Percentiles rank a stretch among this genome's conserved stretches.
Conservation (phyloP, 2,329 filamentous ascomycete species). For the Magnaporthiopsis rhizophila region DNA sequence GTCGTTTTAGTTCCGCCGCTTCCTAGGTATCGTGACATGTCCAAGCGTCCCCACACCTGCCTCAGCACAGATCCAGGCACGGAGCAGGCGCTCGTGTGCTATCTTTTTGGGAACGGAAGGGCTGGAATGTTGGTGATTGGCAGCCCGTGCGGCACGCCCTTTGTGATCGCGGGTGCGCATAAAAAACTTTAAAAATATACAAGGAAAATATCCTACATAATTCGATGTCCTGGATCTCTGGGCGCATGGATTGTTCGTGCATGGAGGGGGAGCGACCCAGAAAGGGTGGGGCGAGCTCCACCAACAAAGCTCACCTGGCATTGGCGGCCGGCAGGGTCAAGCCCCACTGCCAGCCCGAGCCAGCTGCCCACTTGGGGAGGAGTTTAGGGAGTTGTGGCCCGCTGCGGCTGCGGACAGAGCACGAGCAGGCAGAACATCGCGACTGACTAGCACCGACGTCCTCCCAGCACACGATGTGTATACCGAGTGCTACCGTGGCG, state of each 20-base stretch:
- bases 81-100: no score
- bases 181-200: background rate
- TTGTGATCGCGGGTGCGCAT: background rate
- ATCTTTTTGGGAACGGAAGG: background rate
- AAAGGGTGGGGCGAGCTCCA: no score
- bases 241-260: no score
- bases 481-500: no score
- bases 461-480: no score
- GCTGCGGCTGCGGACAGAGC: no score
- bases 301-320: background rate
- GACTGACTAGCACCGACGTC: no score
- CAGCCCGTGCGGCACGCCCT: background rate
- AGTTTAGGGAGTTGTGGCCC: no score
- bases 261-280: no score
- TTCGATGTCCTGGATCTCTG: no score
- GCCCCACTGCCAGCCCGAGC: background rate
- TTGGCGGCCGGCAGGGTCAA: background rate
- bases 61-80: background rate
- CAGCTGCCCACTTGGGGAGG: background rate
- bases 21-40: background rate
- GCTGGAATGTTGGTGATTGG: background rate
- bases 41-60: background rate
- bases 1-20: background rate
- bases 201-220: background rate
- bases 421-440: no score